phyloP scores from a whole-genome alignment of 768 basidiomycete species.

The Mycena olivaceomarginata region DNA sequence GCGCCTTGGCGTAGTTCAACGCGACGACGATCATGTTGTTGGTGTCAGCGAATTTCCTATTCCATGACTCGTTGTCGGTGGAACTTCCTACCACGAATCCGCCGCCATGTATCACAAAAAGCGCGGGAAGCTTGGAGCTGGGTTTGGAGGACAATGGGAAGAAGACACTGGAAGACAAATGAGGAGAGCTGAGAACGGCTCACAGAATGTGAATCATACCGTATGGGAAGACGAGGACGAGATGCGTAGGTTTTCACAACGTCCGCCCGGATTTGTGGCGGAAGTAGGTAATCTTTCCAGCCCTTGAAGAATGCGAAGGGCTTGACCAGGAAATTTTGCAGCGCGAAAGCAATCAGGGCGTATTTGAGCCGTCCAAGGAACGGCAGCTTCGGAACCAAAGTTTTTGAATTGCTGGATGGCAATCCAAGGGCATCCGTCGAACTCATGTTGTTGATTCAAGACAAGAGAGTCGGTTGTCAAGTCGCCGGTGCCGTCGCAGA shows the following conservation, averaged over 20 bases:
- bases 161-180: neutral
- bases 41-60: neutral
- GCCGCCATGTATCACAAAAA: neutral
- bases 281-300: neutral
- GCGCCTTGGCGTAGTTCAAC: conserved; percentile 7
- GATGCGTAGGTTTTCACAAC: neutral
- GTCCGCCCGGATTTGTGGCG: neutral
- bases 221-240: neutral
- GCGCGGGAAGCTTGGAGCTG: neutral
- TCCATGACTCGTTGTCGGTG: neutral
- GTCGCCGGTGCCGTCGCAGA: too few relatives aligned
- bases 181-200: neutral
- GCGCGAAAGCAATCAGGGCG: neutral
- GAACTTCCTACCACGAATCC: neutral
- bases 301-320: too few relatives aligned
- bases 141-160: neutral
- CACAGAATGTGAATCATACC: neutral
- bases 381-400: too few relatives aligned
- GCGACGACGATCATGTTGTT: neutral
- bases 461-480: too few relatives aligned
- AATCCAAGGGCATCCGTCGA: too few relatives aligned
- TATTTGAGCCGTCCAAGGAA: neutral
- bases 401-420: too few relatives aligned
- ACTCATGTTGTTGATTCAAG: too few relatives aligned
- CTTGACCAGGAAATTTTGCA: neutral